Conservation (phyloP, 257 asterid species). For the Jacaranda mimosifolia region DNA sequence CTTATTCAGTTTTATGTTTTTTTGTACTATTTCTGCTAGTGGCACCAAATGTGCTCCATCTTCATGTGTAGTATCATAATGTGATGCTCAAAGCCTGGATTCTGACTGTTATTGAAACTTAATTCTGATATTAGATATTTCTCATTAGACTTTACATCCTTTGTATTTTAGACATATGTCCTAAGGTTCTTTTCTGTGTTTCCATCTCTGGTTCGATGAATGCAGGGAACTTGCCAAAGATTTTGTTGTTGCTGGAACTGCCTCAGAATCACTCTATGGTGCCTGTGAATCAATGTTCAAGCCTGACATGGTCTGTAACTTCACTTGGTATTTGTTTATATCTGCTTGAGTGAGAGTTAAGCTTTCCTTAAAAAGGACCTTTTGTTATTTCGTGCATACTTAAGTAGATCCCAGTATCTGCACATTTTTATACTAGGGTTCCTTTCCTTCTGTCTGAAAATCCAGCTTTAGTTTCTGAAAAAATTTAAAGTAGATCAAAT, state of each 20-base stretch:
- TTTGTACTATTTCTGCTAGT: background rate
- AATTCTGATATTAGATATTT: background rate
- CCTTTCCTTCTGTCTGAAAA: background rate
- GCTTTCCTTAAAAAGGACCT: background rate
- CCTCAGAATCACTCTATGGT: constrained; percentile 97
- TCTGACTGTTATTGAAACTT: constrained; percentile 2
- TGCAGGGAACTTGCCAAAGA: constrained; percentile 98
- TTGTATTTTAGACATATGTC: constrained; percentile 4
- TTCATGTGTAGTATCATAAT: background rate
- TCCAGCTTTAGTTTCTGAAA: background rate
- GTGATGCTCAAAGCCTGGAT: background rate
- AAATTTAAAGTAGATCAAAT: background rate
- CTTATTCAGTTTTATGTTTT: background rate
- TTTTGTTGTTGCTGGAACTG: constrained; percentile 96
- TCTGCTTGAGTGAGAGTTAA: constrained; percentile 24
- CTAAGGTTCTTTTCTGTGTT: background rate
- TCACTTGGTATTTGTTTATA: constrained; percentile 1
- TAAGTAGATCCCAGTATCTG: background rate
- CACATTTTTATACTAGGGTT: background rate
- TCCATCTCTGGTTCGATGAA: constrained; percentile 13
- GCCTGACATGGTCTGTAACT: constrained; percentile 83
- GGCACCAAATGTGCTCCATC: constrained; percentile 13
- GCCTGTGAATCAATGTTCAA: constrained; percentile 99
- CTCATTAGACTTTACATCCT: background rate
- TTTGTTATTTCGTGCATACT: background rate